These are phyloP conservation scores for Diplodia corticola DNA, from an alignment of 2,329 filamentous ascomycete species.

Conservation along the genomic window DNA sequence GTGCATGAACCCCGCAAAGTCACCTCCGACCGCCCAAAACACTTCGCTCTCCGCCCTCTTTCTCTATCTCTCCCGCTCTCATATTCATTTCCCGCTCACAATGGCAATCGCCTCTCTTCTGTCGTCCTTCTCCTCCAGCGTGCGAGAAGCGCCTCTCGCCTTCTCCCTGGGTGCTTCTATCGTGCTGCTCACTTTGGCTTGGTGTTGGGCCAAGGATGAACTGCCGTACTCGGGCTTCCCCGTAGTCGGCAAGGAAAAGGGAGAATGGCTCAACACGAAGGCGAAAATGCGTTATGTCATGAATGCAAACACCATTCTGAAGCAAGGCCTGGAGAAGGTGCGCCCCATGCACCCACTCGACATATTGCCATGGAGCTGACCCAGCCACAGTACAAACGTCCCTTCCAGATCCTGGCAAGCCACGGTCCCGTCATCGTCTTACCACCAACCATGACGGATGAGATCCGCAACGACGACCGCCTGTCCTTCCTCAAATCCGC, in stretches of 20 bases:
- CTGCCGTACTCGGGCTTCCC: not conserved
- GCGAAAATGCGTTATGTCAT: not conserved
- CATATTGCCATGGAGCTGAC: not conserved
- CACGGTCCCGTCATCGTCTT: not conserved
- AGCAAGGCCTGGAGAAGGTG: not conserved
- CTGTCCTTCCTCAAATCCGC: not conserved
- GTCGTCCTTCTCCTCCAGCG: too few species aligned
- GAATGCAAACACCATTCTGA: not conserved
- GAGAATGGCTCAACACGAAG: not conserved
- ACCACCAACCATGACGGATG: not conserved
- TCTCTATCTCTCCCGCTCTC: too few species aligned
- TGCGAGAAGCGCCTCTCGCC: too few species aligned
- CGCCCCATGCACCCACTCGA: too few species aligned
- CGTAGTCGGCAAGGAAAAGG: not conserved
- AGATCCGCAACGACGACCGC: not conserved
- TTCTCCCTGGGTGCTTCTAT: too few species aligned
- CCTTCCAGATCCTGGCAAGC: not conserved
- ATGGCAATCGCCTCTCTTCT: too few species aligned
- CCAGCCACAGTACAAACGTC: not conserved
- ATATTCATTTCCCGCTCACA: too few species aligned
- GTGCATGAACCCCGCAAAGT: too few species aligned
- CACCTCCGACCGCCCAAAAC: too few species aligned
- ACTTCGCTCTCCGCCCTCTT: too few species aligned
- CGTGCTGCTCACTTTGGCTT: not conserved
- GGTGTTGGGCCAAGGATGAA: not conserved